A percentile compares a stretch with the other conserved stretches of the same genome.
Conservation (phyloP, 768 basidiomycete genomes). For the Tylopilus intermedius region DNA sequence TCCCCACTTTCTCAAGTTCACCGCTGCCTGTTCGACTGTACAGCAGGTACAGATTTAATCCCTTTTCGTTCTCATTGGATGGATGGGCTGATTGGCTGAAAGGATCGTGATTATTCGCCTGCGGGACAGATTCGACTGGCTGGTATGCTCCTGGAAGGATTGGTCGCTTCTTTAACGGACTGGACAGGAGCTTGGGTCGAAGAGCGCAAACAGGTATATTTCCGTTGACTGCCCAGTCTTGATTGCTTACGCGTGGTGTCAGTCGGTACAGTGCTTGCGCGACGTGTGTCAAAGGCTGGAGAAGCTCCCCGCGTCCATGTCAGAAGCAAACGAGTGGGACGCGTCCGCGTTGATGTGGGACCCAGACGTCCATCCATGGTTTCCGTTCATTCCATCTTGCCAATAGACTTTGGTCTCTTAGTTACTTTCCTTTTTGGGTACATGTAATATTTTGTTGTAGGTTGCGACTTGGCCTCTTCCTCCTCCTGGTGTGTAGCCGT, state of each 20-base stretch:
- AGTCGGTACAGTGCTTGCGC: conserved; percentile 41
- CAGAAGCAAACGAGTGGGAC: conserved; percentile 36
- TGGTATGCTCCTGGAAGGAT: conserved; percentile 33
- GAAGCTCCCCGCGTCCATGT: conserved; percentile 34
- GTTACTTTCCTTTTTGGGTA: no score
- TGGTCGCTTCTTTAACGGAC: conserved; percentile 29
- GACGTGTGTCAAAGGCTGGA: conserved; percentile 35
- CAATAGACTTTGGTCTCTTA: neutral
- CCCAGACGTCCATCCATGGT: conserved; percentile 46
- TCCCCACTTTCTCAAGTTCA: conserved; percentile 54
- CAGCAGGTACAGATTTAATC: conserved; percentile 31
- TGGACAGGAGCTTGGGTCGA: conserved; percentile 45
- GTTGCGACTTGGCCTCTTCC: no score
- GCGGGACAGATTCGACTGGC: conserved; percentile 43
- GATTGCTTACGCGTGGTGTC: neutral
- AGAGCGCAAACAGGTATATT: conserved; percentile 42
- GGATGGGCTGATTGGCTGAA: neutral
- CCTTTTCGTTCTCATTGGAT: neutral
- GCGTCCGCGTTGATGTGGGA: conserved; percentile 44
- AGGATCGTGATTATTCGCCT: conserved; percentile 41
- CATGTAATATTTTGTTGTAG: no score
- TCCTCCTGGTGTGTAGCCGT: no score
- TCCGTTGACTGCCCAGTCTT: neutral
- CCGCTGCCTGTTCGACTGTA: conserved; percentile 35
- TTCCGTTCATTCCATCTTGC: conserved; percentile 33